These are phyloP conservation scores for Fomitopsis schrenkii DNA, from an alignment of 1,284 basidiomycete genomes.

Conservation along the genomic window DNA sequence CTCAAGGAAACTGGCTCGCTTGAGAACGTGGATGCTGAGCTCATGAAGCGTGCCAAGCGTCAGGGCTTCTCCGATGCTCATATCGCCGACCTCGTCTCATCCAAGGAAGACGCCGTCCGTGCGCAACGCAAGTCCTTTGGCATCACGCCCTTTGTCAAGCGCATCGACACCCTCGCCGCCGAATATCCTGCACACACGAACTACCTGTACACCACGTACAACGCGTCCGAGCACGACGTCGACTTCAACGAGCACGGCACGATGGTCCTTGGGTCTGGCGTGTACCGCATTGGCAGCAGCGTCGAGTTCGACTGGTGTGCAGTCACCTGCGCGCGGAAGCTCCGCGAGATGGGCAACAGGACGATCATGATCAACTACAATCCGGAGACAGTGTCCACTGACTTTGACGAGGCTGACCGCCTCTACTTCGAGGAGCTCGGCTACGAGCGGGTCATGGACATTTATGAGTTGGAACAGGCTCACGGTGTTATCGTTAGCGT, in stretches of 20 bases:
- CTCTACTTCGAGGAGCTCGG: conserved; percentile 99
- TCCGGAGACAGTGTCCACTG: conserved; percentile 98
- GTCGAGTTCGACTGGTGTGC: conserved; percentile 99
- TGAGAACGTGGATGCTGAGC: conserved; percentile 59
- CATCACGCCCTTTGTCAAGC: conserved; percentile 97
- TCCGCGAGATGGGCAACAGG: conserved; percentile 88
- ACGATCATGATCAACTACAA: conserved; percentile 99
- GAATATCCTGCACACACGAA: conserved; percentile 99
- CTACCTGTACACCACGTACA: conserved; percentile 99
- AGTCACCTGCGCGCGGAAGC: conserved; percentile 92
- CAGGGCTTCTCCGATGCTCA: conserved; percentile 96
- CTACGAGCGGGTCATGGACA: conserved; percentile 99
- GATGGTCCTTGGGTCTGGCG: conserved; percentile 98
- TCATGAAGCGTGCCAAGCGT: conserved; percentile 82
- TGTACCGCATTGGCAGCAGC: conserved; percentile 96
- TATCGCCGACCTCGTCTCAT: conserved; percentile 54
- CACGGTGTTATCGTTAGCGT: conserved; percentile 95
- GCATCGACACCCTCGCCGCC: conserved; percentile 98
- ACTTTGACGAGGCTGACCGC: conserved; percentile 98
- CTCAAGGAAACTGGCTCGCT: conserved; percentile 70
- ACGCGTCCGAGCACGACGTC: conserved; percentile 94
- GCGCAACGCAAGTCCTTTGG: conserved; percentile 81
- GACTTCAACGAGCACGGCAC: conserved; percentile 96
- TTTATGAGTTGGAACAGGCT: conserved; percentile 94
- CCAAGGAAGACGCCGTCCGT: conserved; percentile 55